These are phyloP conservation scores for Myotisia sp. DNA, from an alignment of 2,329 filamentous ascomycete genomes.

Conservation along the genomic window DNA sequence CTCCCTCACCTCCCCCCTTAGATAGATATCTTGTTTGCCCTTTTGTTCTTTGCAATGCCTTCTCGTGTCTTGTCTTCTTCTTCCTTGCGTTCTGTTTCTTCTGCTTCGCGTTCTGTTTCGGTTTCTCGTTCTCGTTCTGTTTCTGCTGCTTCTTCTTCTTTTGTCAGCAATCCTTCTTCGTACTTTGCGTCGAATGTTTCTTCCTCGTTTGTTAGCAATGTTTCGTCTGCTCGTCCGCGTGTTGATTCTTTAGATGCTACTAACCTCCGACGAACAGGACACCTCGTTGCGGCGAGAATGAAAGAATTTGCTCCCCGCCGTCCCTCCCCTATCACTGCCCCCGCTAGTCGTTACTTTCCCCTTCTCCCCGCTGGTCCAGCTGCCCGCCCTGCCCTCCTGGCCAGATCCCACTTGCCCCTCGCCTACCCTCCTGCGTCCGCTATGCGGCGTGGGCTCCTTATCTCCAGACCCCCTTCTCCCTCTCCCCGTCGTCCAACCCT, in stretches of 20 bases:
- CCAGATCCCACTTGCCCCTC: neutral
- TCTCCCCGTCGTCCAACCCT: constrained; percentile 5
- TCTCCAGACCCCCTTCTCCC: constrained; percentile 5
- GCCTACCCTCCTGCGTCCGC: neutral
- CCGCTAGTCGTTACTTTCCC: constrained; percentile 5
- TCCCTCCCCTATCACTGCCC: constrained; percentile 9
- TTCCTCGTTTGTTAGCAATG: constrained; percentile 9
- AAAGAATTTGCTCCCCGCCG: too few species aligned
- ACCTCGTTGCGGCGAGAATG: too few species aligned
- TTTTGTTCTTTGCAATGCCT: constrained; percentile 1
- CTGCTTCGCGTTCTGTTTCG: constrained; percentile 8
- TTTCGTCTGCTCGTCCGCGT: constrained; percentile 6
- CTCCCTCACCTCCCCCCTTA: constrained; percentile 1
- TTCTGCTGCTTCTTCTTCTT: constrained; percentile 8
- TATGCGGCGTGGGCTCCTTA: neutral
- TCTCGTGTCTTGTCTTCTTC: neutral
- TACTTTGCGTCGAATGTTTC: too few species aligned
- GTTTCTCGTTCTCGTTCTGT: constrained; percentile 5
- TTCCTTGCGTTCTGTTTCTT: constrained; percentile 5
- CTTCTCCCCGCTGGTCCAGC: constrained; percentile 6
- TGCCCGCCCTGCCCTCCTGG: constrained; percentile 1
- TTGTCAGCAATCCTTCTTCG: too few species aligned
- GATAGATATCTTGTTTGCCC: too few species aligned
- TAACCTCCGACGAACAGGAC: too few species aligned
- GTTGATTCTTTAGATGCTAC: neutral